Evolutionary conservation across 192 early-diverging fungal genomes (phyloP).

Genomic region (Nowakowskiella sp.): DNA sequence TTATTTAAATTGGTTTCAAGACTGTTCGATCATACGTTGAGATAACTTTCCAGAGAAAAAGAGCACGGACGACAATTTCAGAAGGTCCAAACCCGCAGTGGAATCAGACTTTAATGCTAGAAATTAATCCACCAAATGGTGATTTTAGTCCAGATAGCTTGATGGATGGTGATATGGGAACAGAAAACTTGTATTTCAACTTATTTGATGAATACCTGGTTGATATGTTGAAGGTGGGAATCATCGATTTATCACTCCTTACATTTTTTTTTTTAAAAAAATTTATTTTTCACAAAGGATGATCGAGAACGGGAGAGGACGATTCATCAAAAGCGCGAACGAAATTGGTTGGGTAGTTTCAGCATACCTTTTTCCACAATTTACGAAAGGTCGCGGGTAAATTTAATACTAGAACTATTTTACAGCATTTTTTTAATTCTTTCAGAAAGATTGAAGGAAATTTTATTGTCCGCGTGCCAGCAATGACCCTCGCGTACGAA

Average conservation of each 20-base stretch:
- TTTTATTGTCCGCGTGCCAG: conserved; percentile 35
- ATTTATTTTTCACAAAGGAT: conserved; percentile 18
- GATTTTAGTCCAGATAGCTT: conserved; percentile 34
- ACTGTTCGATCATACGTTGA: conserved; percentile 42
- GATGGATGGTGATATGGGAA: conserved; percentile 32
- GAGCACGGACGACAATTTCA: conserved; percentile 20
- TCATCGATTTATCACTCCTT: too few relatives aligned
- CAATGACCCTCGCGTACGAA: conserved; percentile 35
- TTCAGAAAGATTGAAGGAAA: conserved; percentile 37
- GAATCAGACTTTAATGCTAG: conserved; percentile 44
- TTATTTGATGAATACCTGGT: conserved; percentile 47
- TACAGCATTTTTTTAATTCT: background rate
- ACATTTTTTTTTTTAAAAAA: background rate
- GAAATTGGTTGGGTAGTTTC: conserved; percentile 44
- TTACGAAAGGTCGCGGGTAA: conserved; percentile 38
- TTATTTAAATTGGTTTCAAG: conserved; percentile 16
- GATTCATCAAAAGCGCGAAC: conserved; percentile 39
- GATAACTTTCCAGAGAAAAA: conserved; percentile 34
- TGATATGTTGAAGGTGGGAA: conserved; percentile 30
- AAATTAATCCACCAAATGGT: conserved; percentile 22
- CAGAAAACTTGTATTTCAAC: conserved; percentile 43
- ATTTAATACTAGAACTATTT: background rate
- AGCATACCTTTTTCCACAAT: conserved; percentile 42
- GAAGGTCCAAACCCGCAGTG: conserved; percentile 47
- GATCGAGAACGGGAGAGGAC: conserved; percentile 32